phyloP scores from a whole-genome alignment of 495 filamentous ascomycete genomes.

The Viridothelium virens region DNA sequence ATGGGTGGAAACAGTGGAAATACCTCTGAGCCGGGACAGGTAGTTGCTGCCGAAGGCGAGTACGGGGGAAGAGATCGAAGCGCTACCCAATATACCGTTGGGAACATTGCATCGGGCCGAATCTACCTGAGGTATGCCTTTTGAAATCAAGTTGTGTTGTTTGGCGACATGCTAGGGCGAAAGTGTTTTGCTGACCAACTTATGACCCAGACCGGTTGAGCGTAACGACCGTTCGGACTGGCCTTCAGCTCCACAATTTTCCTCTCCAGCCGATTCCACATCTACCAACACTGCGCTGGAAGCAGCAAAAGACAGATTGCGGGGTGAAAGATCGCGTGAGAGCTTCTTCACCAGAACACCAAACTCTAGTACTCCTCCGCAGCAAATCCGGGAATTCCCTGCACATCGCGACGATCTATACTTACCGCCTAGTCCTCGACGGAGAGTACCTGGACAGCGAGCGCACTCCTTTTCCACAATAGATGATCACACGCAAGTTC shows the following conservation, averaged over 20 bases:
- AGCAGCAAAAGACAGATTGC: conserved; percentile 34
- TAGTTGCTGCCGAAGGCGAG: conserved; percentile 13
- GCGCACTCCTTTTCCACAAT: conserved; percentile 55
- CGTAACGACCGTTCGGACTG: conserved; percentile 2
- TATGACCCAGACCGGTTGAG: conserved; percentile 3
- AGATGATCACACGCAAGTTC: conserved; percentile 38
- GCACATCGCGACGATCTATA: conserved; percentile 7
- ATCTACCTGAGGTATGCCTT: conserved; percentile 78
- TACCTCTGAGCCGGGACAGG: not conserved
- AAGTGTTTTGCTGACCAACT: not conserved
- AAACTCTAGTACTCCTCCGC: conserved; percentile 17
- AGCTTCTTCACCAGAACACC: conserved; percentile 38
- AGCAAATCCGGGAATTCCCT: conserved; percentile 11
- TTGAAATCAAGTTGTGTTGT: not conserved
- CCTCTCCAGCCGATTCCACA: not conserved
- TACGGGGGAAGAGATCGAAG: conserved; percentile 16
- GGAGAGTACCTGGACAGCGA: conserved; percentile 40
- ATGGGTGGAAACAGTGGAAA: not conserved
- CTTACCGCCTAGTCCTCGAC: conserved; percentile 9
- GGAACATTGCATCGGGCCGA: conserved; percentile 82
- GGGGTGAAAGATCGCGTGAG: conserved; percentile 40
- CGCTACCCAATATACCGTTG: conserved; percentile 70
- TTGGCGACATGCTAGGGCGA: not conserved
- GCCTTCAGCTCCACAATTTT: not conserved
- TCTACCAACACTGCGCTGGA: conserved; percentile 34